Conservation (phyloP, 192 early-diverging fungal genomes). For the Coemansia brasiliensis region DNA sequence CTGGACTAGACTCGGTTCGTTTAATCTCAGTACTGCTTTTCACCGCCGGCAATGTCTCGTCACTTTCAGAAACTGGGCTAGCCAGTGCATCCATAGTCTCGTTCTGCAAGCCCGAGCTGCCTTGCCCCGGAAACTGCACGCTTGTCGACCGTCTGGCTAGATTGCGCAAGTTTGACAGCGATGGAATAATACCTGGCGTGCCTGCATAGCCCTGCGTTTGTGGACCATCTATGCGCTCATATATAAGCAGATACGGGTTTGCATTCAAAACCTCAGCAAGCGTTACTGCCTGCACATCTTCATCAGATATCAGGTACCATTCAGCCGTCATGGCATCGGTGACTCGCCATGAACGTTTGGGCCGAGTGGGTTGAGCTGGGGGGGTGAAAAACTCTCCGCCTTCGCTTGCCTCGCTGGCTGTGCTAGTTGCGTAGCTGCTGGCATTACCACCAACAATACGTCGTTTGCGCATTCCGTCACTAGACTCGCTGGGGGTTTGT, state of each 20-base stretch:
- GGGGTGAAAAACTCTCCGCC: slow-evolving; percentile 12
- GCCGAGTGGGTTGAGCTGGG: slow-evolving; percentile 16
- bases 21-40: neutral
- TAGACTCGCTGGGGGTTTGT: slow-evolving; percentile 9
- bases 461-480: slow-evolving; percentile 36
- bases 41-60: neutral
- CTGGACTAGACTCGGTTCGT: neutral
- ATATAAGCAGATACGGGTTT: slow-evolving; percentile 74
- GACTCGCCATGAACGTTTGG: slow-evolving; percentile 47
- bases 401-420: slow-evolving; percentile 24
- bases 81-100: neutral
- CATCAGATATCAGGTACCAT: slow-evolving; percentile 73
- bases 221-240: slow-evolving; percentile 58
- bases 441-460: slow-evolving; percentile 36
- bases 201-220: slow-evolving; percentile 26
- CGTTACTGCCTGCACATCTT: slow-evolving; percentile 62
- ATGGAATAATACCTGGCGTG: slow-evolving; percentile 42
- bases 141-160: slow-evolving; percentile 42
- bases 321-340: slow-evolving; percentile 50
- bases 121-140: slow-evolving; percentile 17
- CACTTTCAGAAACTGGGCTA: neutral
- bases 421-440: neutral
- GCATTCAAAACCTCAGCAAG: slow-evolving; percentile 63
- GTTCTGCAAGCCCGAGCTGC: neutral
- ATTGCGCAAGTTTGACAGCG: slow-evolving; percentile 43